Base-by-base conservation (phyloP, 805 yeast genomes). In the Sugiyamaella floridensis region DNA sequence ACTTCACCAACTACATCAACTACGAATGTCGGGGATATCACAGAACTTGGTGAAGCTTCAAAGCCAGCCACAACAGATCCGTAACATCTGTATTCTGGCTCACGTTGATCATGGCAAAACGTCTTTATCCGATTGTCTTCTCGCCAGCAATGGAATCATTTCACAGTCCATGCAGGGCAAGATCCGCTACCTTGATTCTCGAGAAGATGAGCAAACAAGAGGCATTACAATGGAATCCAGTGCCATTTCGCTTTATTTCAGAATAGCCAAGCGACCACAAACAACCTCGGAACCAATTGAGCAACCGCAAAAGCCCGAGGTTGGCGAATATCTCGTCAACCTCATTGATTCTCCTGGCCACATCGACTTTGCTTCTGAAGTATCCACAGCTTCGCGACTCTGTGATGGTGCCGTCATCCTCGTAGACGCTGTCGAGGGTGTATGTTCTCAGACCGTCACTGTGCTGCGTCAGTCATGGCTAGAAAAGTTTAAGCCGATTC, bases 81-180 rank as follows among this genome's bases (percentile, higher is more conserved):
- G 99, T 55, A 93, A 93, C 68, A 88, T 93, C 44, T 93, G 99
- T 70, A 89, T 93, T 56, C 75, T 93, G 48, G 99, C 99, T 0
- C 99, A 93, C 69, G 99, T 93, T 20, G 99, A 93, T 67, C 99
- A 93, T 66, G 99, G 99, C 26, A 93, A 93, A 71, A 93, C 99
- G 0, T 88, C 98, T 1, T 73, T 93, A 32, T 86, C 96, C 44
- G 99, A 93, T 68, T 86, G 96, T 9, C 72, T 93, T 47, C 71
- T 93, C 41, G 98, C 99, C 22, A 85, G 96, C 40, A 93, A 95
- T 69, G 99, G 99, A 48, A 89, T 93, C 66, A 89, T 93, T 45
- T 92, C 99, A 0, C 96, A 86, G 60, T 76, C 92, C 64, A 77
- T 90, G 79, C 99, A 97, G 1, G 99, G 99, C 32, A 90, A 89